Evolutionary conservation across 192 early-diverging fungal species (phyloP).

Genomic region (Backusella sp.): DNA sequence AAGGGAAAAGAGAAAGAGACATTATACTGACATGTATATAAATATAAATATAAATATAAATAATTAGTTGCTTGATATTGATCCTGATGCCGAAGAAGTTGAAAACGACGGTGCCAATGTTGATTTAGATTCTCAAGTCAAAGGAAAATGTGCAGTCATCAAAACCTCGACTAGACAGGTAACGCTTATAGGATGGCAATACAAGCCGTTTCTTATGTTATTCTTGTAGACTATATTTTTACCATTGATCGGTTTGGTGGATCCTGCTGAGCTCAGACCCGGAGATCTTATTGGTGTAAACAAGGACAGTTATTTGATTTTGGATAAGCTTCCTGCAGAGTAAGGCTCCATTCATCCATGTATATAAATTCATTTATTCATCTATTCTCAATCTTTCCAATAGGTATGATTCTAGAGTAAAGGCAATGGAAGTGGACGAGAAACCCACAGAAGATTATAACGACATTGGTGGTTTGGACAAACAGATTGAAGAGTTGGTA

Average conservation of each 20-base stretch:
- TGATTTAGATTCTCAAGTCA: conserved; percentile 88
- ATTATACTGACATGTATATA: neutral
- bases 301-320: conserved; percentile 95
- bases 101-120: conserved; percentile 96
- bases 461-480: conserved; percentile 90
- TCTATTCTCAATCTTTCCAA: neutral
- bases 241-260: conserved; percentile 96
- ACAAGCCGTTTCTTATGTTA: neutral
- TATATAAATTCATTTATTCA: neutral
- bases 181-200: neutral
- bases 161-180: conserved; percentile 94
- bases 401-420: conserved; percentile 95
- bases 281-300: conserved; percentile 97
- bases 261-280: conserved; percentile 84
- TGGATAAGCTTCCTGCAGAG: conserved; percentile 96
- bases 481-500: conserved; percentile 86
- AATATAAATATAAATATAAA: neutral
- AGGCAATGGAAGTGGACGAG: conserved; percentile 99
- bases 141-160: conserved; percentile 97
- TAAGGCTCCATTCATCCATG: conserved; percentile 38
- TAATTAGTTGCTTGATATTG: conserved; percentile 80
- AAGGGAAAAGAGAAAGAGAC: neutral
- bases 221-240: conserved; percentile 86
- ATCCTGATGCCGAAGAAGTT: conserved; percentile 82
- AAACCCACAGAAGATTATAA: conserved; percentile 98